Percentiles rank a stretch among this genome's conserved stretches.
phyloP scores from a whole-genome alignment of 2,329 filamentous ascomycete species.

The Rhinocladiella similis region DNA sequence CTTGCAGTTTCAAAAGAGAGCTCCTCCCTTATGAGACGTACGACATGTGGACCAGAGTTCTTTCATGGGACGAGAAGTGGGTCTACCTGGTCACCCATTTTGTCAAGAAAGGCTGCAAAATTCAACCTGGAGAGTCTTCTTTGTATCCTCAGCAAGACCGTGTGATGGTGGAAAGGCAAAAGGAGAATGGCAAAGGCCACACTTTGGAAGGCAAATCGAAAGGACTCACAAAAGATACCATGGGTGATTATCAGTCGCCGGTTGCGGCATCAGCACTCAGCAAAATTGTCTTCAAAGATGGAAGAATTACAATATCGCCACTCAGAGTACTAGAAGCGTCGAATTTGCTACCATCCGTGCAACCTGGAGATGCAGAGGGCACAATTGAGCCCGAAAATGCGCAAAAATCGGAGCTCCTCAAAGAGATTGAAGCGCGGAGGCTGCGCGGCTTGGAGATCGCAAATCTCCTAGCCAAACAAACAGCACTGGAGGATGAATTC shows the following conservation, averaged over 20 bases:
- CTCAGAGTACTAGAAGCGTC: conserved; percentile 36
- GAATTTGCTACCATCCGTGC: conserved; percentile 15
- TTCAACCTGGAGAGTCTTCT: conserved; percentile 10
- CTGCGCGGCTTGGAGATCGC: conserved; percentile 38
- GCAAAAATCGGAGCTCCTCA: neutral
- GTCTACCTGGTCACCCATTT: conserved; percentile 74
- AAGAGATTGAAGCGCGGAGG: conserved; percentile 28
- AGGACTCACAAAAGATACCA: neutral
- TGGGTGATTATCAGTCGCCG: conserved; percentile 50
- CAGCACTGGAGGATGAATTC: conserved; percentile 36
- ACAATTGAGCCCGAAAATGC: neutral
- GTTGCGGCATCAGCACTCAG: conserved; percentile 66
- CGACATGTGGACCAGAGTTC: conserved; percentile 72
- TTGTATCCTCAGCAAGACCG: conserved; percentile 14
- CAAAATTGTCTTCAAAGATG: conserved; percentile 82
- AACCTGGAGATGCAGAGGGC: neutral
- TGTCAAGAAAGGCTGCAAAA: conserved; percentile 39
- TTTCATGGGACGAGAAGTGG: conserved; percentile 81
- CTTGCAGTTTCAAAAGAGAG: conserved; percentile 72
- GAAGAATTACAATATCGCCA: conserved; percentile 79
- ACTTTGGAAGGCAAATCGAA: neutral
- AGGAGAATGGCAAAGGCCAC: neutral
- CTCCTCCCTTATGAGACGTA: conserved; percentile 68
- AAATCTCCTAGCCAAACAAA: conserved; percentile 32
- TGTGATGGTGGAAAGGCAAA: neutral